Percentiles rank a stretch among this genome's conserved stretches.
These are phyloP conservation scores for Geranium rotundifolium DNA, from an alignment of 345 rosid genomes.

Conservation along the genomic window DNA sequence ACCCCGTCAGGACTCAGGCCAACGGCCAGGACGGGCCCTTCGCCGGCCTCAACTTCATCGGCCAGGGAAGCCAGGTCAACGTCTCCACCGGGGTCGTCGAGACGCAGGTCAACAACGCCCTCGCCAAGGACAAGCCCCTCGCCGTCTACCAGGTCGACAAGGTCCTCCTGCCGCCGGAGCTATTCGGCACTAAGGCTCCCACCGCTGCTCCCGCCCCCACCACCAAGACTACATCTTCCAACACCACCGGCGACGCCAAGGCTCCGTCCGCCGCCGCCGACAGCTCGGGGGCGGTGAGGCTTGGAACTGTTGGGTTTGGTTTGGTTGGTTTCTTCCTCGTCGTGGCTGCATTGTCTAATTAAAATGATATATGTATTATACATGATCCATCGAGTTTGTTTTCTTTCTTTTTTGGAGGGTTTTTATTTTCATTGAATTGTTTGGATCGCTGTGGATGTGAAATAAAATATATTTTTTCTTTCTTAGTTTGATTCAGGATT, in stretches of 20 bases:
- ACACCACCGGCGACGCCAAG: slow-evolving; percentile 13
- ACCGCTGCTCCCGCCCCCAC: slow-evolving; percentile 29
- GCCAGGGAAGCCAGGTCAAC: slow-evolving; percentile 64
- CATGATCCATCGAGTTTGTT: too few relatives aligned
- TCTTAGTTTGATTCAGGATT: too few relatives aligned
- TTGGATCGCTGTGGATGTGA: too few relatives aligned
- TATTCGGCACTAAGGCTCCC: slow-evolving; percentile 36
- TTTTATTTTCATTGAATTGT: too few relatives aligned
- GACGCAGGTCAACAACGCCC: slow-evolving; percentile 51
- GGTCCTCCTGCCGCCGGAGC: slow-evolving; percentile 58
- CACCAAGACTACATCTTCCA: slow-evolving; percentile 11
- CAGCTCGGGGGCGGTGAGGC: slow-evolving; percentile 21
- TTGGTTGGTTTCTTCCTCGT: slow-evolving; percentile 9
- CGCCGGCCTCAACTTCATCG: slow-evolving; percentile 61
- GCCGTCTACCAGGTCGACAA: slow-evolving; percentile 71
- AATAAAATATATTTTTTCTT: too few relatives aligned
- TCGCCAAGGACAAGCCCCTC: slow-evolving; percentile 39
- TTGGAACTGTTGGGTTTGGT: slow-evolving; percentile 24
- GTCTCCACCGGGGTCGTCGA: slow-evolving; percentile 55
- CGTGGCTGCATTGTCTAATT: too few relatives aligned
- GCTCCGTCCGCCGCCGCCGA: slow-evolving; percentile 19
- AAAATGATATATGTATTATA: too few relatives aligned
- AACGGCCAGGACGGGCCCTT: neutral
- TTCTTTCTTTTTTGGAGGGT: too few relatives aligned
- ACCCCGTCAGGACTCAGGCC: slow-evolving; percentile 67